Conservation (phyloP, 192 early-diverging fungal species). For the Umbelopsis sp. region DNA sequence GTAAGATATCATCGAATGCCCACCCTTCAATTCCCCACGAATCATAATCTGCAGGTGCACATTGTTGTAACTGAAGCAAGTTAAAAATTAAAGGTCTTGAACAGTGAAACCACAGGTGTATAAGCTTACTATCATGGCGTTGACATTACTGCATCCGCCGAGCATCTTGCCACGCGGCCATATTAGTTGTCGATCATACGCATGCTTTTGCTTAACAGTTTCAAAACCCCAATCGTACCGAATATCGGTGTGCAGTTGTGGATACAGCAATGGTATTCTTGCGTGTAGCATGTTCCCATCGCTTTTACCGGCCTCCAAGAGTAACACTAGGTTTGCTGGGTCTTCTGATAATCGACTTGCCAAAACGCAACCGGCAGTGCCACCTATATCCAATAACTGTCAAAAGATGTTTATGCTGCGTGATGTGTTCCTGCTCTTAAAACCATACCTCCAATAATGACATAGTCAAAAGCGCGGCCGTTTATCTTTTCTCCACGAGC, state of each 20-base stretch:
- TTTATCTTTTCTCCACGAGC: neutral
- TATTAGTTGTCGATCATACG: constrained; percentile 8
- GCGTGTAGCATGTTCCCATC: constrained; percentile 1
- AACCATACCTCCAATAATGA: constrained; percentile 1
- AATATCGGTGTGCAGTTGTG: neutral
- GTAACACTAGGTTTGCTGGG: neutral
- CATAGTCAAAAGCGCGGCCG: neutral
- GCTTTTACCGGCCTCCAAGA: neutral
- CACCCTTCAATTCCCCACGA: constrained; percentile 13
- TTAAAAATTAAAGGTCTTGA: too few species aligned
- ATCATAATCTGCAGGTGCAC: constrained; percentile 5
- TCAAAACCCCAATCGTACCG: constrained; percentile 1
- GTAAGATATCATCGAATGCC: neutral
- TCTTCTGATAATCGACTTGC: constrained; percentile 11
- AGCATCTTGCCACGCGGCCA: constrained; percentile 11
- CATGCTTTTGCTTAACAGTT: constrained; percentile 14
- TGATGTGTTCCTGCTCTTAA: neutral
- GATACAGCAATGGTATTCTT: neutral
- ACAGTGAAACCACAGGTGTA: too few species aligned
- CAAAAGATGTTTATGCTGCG: neutral
- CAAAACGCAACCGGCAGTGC: neutral
- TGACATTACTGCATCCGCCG: constrained; percentile 10
- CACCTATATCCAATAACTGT: neutral
- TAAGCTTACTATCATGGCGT: constrained; percentile 9
- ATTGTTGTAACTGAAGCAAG: constrained; percentile 2